These are phyloP conservation scores for Marsdenia floribunda DNA, from an alignment of 257 asterid genomes.

Conservation along the genomic window DNA sequence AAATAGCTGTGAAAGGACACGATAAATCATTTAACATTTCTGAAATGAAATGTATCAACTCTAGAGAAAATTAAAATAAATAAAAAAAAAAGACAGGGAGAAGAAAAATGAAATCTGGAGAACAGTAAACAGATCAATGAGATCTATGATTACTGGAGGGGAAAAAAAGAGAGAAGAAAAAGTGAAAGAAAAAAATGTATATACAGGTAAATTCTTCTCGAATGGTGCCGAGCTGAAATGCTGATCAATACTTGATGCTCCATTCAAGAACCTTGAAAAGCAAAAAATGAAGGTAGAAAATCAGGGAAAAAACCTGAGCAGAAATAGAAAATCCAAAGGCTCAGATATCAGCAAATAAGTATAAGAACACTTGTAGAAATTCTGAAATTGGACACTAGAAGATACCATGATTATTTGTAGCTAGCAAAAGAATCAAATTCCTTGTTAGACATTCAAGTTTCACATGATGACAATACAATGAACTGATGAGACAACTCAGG, in stretches of 20 bases:
- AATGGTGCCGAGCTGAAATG: constrained; percentile 76
- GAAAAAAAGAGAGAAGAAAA: background rate
- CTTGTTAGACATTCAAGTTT: background rate
- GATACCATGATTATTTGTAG: background rate
- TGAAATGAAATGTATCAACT: background rate
- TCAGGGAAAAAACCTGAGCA: constrained; percentile 12
- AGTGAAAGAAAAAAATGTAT: constrained; percentile 12
- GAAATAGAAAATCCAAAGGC: constrained; percentile 11
- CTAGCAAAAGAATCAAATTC: background rate
- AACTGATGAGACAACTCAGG: background rate
- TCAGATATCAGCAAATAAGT: background rate
- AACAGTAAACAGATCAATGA: background rate
- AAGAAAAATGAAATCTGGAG: background rate
- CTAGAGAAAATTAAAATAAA: background rate
- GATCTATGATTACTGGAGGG: background rate
- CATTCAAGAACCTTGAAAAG: constrained; percentile 72
- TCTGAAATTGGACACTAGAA: background rate
- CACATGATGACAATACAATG: background rate
- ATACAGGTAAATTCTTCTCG: constrained; percentile 84
- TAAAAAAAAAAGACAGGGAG: background rate
- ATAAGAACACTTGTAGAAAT: background rate
- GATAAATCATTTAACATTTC: background rate
- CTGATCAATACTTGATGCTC: constrained; percentile 93
- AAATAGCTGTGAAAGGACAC: background rate
- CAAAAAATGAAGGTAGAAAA: constrained; percentile 11